A percentile compares a stretch with the other conserved stretches of the same genome.
These are phyloP conservation scores for Misopates orontium DNA, from an alignment of 257 asterid species.

Conservation along the genomic window DNA sequence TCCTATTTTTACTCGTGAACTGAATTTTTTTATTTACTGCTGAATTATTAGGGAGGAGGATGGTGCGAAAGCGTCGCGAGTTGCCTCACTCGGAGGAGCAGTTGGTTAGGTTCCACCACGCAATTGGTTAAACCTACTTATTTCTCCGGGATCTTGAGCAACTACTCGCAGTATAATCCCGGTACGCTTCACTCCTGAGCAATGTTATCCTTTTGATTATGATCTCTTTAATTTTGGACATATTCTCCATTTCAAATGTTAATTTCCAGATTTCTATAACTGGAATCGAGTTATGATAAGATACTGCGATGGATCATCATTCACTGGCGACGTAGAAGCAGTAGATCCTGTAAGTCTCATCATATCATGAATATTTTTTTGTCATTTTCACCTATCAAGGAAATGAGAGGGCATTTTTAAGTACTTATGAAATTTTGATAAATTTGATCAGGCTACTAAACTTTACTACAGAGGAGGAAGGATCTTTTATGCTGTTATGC, in stretches of 20 bases:
- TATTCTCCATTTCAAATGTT: neutral
- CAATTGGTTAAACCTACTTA: constrained; percentile 52
- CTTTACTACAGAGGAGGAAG: constrained; percentile 59
- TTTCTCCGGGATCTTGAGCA: constrained; percentile 82
- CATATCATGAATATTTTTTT: neutral
- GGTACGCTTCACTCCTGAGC: constrained; percentile 37
- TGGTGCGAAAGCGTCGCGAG: constrained; percentile 78
- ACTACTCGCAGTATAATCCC: constrained; percentile 65
- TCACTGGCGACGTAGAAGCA: constrained; percentile 56
- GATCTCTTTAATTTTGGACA: neutral
- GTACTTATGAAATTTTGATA: neutral
- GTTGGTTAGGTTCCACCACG: constrained; percentile 76
- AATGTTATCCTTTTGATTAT: neutral
- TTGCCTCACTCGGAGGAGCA: constrained; percentile 53
- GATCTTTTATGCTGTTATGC: constrained; percentile 46
- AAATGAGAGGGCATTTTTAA: neutral
- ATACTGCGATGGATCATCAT: constrained; percentile 65
- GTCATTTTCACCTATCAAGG: too few relatives aligned
- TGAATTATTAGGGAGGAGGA: constrained; percentile 74
- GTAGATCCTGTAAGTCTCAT: constrained; percentile 51
- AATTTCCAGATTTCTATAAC: constrained; percentile 46
- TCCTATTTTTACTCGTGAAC: too few relatives aligned
- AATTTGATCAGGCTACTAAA: constrained; percentile 40
- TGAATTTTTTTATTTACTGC: neutral
- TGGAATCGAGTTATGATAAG: constrained; percentile 55